Evolutionary conservation across 2,329 filamentous ascomycete species (phyloP), one percentile per base, ranked within the genome.

Genomic region (Monilinia aucupariae): DNA sequence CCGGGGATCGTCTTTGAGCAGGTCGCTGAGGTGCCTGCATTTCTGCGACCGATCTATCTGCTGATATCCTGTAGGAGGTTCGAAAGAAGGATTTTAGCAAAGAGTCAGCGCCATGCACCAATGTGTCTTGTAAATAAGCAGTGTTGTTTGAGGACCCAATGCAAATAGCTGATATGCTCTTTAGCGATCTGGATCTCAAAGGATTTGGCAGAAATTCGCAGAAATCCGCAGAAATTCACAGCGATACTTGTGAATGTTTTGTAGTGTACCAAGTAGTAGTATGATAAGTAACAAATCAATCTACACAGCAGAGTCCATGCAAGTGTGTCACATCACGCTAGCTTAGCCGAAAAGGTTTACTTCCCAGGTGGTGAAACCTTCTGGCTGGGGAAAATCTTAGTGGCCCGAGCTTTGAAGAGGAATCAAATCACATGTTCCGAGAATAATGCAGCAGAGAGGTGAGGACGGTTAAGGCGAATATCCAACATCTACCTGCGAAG

Each of bases 1-100:
- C 83, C n/a, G 86, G 85, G 58, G 85, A 87, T 70, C 85, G 82
- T 68, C 85, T 81, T 72, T 85, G 84, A 71, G 82, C 76, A 54
- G 78, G 77, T 72, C 83, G 79, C 75, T 83, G 81, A 63, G 83
- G 75, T 63, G 80, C 75, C 74, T 84, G 82, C 82, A 85, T 84
- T 56, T 71, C 72, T 67, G 53, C 61, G 48, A 61, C 32, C 39
- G 63, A 63, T 49, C 37, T 55, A 47, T n/a, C 30, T 34, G 48
- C 30, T 30, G 37, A 30, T 56, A 62, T 59, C 45, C 45, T n/a
- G 9, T 20, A n/a, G 32, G 37, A 32, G 52, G 62, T 34, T 49
- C 20, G 54, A 45, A 47, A 32, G 32, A 17, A 45, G 32, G 41
- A 34, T 63, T 63, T 56, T 52, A 61, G 61, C 64, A 48, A 64